Evolutionary conservation across 805 yeast species (phyloP).

Genomic region (Geotrichum ghanense): DNA sequence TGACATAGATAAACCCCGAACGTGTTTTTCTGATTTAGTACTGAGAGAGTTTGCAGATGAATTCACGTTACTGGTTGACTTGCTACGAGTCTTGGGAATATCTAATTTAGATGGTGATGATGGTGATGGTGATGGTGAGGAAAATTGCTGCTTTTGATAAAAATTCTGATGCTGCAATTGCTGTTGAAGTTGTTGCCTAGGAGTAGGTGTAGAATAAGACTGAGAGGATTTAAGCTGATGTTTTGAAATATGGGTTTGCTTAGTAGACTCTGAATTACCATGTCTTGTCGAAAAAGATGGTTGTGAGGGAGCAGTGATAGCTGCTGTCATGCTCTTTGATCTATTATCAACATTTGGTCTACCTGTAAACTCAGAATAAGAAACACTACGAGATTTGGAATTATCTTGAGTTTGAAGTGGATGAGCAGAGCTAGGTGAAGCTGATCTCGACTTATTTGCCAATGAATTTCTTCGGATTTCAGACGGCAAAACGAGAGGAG

Average conservation of each 20-base stretch:
- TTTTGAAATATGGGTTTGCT: no score
- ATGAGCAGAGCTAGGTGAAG: conserved; percentile 6
- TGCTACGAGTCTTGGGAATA: no score
- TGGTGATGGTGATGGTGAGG: no score
- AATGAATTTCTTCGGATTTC: conserved; percentile 13
- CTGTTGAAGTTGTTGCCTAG: conserved; percentile 2
- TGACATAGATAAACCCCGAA: neutral
- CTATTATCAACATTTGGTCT: neutral
- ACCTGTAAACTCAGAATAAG: conserved; percentile 6
- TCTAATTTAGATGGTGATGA: no score
- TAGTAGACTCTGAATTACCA: neutral
- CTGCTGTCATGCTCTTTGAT: conserved; percentile 1
- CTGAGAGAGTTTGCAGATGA: no score
- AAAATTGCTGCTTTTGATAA: neutral
- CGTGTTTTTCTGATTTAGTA: no score
- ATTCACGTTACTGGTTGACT: no score
- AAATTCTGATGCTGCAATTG: conserved; percentile 1
- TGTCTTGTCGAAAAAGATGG: neutral
- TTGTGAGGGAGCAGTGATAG: neutral
- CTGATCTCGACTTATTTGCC: conserved; percentile 5
- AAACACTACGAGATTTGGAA: conserved; percentile 4
- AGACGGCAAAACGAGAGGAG: conserved; percentile 14
- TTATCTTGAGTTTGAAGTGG: neutral
- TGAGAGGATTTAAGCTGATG: neutral
- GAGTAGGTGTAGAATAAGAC: conserved; percentile 3